Evolutionary conservation across 1,284 basidiomycete species (phyloP), one percentile per base, ranked within the genome.

Genomic region (Pterulicium gracile): DNA sequence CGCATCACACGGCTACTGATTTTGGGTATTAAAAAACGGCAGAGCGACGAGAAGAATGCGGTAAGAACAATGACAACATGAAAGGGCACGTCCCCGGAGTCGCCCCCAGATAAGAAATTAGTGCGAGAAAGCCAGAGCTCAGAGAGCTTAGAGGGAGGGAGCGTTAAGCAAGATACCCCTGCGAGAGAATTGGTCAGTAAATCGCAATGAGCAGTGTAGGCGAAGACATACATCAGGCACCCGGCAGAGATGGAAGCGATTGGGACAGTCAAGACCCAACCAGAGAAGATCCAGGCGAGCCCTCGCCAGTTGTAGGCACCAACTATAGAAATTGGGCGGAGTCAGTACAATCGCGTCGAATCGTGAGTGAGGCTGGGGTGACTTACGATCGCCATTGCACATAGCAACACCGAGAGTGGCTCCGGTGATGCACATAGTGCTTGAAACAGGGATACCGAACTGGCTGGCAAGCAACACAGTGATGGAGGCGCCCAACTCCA

Each of bases 381-480:
- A 39, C 36, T 5, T 39, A 39, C 36, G 5, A 17, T 39, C 36
- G 4, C 36, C 36, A 17, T 39, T 39, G 19, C 36, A 39, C 36
- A 39, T 32, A n/a, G 27, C 27, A 32, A 32, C 27, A n/a, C 27
- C 27, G n/a, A 32, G 27, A 10, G 27, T 32, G n/a, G 27, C 7
- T 32, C 27, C 27, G n/a, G 19, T 18, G 5, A 13, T 7, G 4
- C 36, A 10, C 15, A 13, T 4, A 39, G 19, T 39, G 27, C n/a
- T 39, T 4, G 58, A 60, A 2, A 59, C 58, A 22, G 60, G 60
- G n/a, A 61, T 49, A 19, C 54, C 57, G 36, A 56, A 59, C 42
- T 61, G 58, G 2, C 58, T 57, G 3, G 59, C 59, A 18, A 61
- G 56, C 23, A 61, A 48, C 32, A 61, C 59, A 19, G 59, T 59